Evolutionary conservation across 1,284 basidiomycete genomes (phyloP).

Genomic region (Athelia sp.): DNA sequence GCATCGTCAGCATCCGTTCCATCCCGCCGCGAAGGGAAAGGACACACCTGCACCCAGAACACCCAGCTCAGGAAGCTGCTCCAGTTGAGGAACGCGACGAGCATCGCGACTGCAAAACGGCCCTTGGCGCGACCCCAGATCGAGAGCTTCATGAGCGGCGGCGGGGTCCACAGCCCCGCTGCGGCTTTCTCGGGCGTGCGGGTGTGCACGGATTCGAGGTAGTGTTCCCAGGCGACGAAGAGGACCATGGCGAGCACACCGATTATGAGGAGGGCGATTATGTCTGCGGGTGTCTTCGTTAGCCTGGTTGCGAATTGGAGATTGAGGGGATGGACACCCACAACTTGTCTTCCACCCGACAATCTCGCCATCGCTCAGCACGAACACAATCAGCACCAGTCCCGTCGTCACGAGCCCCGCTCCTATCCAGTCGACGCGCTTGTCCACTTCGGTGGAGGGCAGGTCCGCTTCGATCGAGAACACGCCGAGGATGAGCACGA

Average conservation of each 20-base stretch:
- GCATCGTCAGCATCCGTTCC: background rate
- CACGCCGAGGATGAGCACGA: constrained; percentile 34
- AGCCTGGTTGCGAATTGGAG: no score
- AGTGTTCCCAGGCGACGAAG: constrained; percentile 61
- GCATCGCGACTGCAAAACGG: constrained; percentile 51
- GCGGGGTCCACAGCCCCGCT: constrained; percentile 36
- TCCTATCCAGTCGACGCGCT: constrained; percentile 51
- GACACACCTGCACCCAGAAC: constrained; percentile 47
- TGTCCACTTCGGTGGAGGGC: constrained; percentile 12
- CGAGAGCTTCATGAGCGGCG: constrained; percentile 58
- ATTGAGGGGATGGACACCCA: constrained; percentile 10
- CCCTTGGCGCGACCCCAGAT: constrained; percentile 62
- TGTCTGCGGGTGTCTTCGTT: constrained; percentile 24
- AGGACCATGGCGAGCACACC: constrained; percentile 44
- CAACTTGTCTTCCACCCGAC: constrained; percentile 55
- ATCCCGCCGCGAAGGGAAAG: no score
- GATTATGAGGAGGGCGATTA: constrained; percentile 50
- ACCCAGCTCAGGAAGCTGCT: constrained; percentile 46
- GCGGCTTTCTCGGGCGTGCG: constrained; percentile 5
- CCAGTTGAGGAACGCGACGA: constrained; percentile 62
- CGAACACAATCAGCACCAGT: constrained; percentile 48
- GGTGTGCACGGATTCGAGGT: constrained; percentile 37
- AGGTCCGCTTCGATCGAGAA: constrained; percentile 39
- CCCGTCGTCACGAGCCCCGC: constrained; percentile 43
- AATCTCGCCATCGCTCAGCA: constrained; percentile 47